Base-by-base conservation (phyloP, 208 protist genomes). In the Acanthamoeba culbertsoni region DNA sequence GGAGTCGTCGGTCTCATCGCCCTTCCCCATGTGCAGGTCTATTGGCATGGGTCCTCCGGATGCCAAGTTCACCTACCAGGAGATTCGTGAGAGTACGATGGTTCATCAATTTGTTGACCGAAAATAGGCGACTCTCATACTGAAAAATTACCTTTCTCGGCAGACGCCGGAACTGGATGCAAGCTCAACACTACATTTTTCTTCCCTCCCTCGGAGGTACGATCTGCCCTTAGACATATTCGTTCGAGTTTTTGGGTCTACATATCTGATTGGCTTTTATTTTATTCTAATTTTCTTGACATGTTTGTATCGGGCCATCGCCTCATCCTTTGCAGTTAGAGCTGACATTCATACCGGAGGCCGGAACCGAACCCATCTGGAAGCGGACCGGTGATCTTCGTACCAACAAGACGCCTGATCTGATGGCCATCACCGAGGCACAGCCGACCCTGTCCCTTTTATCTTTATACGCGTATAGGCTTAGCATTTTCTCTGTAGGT, bases 391-490 rank as follows among this genome's bases (percentile, higher is more conserved):
- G 82, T 23, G 82, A 90, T 26, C 53, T 90, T 3, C 48, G 82
- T 20, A 90, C 82, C 82, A 90, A 90, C 82, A 90, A 90, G 37
- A 90, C 82, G 31, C 82, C 82, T 1, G 53, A 90, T 42, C 48
- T 90, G 26, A 65, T 65, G 23, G 31, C 82, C 8, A 43, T 90
- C 53, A 90, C 53, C 1, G 82, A 90, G 65, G 65, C n/a, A 77
- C 31, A 14, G 51, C 51, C 23, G 51, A 23, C 14, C 51, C 23
- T 23, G 23, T 59, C 51, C 16, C 23, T 59, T 77, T 40, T 14
- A 12, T 77, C 16, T n/a, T 77, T 31, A 77, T 77, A 40, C n/a
- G n/a, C 31, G 14, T 14, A 77, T 43, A 77, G 35, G 23, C 51
- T 59, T 14, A n/a, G 14, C 51, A 59, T 59, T 59, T 23, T 59